These are phyloP conservation scores for Rutstroemia sp. DNA, from an alignment of 2,329 filamentous ascomycete species.

Conservation along the genomic window DNA sequence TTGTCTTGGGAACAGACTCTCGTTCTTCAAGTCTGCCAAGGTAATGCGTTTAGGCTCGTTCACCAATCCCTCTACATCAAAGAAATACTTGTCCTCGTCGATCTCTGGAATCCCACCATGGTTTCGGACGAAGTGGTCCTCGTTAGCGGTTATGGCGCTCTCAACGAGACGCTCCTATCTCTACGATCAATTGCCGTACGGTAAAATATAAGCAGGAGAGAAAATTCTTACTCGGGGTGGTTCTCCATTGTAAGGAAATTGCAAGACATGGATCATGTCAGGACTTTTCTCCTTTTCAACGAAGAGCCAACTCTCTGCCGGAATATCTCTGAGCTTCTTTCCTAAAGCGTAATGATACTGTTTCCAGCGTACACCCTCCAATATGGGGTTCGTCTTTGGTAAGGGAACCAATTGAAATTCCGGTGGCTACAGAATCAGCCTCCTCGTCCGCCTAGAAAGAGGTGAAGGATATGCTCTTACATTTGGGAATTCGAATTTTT, in stretches of 20 bases:
- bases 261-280: constrained; percentile 54
- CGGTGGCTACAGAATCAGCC: constrained; percentile 27
- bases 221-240: constrained; percentile 36
- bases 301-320: constrained; percentile 50
- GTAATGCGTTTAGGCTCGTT: constrained; percentile 18
- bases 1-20: constrained; percentile 19
- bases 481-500: constrained; percentile 41
- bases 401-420: constrained; percentile 51
- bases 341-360: constrained; percentile 49
- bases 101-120: constrained; percentile 66
- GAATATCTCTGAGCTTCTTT: constrained; percentile 37
- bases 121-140: constrained; percentile 61
- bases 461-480: neutral
- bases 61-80: constrained; percentile 19
- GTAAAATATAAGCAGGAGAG: neutral
- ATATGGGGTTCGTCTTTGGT: constrained; percentile 49
- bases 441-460: neutral
- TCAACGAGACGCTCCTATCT: constrained; percentile 39
- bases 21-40: constrained; percentile 16
- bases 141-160: constrained; percentile 51
- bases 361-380: constrained; percentile 50
- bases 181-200: neutral
- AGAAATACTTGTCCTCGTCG: constrained; percentile 33
- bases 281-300: constrained; percentile 50
- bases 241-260: constrained; percentile 60